Evolutionary conservation across 225 moss, liverwort and hornwort species (phyloP).

Genomic region (Pseudisothecium myosuroides): DNA sequence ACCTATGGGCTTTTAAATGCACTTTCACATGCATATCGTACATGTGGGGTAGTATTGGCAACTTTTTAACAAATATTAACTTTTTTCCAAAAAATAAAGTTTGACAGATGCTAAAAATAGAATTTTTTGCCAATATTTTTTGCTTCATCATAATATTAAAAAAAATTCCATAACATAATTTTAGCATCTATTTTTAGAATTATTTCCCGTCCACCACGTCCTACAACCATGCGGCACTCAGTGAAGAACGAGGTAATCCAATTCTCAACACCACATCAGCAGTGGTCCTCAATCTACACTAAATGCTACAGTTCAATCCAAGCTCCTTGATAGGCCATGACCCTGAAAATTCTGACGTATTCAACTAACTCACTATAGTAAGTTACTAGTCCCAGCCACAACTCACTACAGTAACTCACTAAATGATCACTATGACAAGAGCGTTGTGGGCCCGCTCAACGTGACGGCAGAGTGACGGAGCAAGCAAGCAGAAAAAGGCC

Average conservation of each 20-base stretch:
- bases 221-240: background rate
- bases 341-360: background rate
- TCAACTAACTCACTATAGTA: background rate
- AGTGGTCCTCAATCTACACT: background rate
- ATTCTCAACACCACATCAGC: background rate
- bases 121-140: background rate
- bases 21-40: background rate
- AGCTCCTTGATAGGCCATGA: background rate
- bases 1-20: background rate
- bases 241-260: background rate
- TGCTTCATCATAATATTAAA: background rate
- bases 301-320: background rate
- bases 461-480: background rate
- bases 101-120: background rate
- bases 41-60: accelerated
- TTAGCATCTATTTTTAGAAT: background rate
- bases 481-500: background rate
- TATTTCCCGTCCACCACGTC: background rate
- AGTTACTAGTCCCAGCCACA: background rate
- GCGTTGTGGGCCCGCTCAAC: background rate
- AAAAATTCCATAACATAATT: no score
- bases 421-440: background rate
- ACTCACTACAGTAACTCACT: background rate
- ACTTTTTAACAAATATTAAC: accelerated
- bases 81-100: background rate